phyloP scores from a whole-genome alignment of 2,329 filamentous ascomycete species.

The Lecanoromycetidae sp. region DNA sequence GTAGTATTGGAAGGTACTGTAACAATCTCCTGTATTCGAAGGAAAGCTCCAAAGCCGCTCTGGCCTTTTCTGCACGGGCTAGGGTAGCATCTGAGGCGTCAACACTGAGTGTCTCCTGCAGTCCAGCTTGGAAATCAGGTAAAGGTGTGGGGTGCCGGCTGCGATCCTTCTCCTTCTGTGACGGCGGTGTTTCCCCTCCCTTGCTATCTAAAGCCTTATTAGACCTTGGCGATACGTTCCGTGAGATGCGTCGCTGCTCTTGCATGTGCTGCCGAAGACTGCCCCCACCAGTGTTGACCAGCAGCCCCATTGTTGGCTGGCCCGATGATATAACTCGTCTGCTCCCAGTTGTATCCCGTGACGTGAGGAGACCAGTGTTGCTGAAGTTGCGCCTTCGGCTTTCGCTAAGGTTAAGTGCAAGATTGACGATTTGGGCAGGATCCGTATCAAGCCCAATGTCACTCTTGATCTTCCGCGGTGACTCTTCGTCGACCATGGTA shows the following conservation, averaged over 20 bases:
- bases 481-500: slow-evolving; percentile 6
- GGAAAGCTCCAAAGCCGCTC: slow-evolving; percentile 72
- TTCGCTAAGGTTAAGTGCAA: slow-evolving; percentile 81
- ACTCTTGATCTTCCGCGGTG: neutral
- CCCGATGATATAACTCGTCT: slow-evolving; percentile 34
- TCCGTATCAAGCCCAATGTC: slow-evolving; percentile 51
- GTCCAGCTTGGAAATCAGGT: neutral
- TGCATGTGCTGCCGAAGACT: slow-evolving; percentile 59
- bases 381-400: slow-evolving; percentile 53
- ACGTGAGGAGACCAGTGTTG: slow-evolving; percentile 40
- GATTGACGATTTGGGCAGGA: slow-evolving; percentile 79
- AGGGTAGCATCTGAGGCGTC: slow-evolving; percentile 67
- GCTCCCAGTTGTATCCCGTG: slow-evolving; percentile 39
- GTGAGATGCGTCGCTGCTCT: slow-evolving; percentile 53
- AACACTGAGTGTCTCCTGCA: slow-evolving; percentile 26
- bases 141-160: neutral
- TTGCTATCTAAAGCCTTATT: neutral
- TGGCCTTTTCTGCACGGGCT: slow-evolving; percentile 71
- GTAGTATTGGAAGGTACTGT: slow-evolving; percentile 62
- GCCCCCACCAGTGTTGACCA: slow-evolving; percentile 37
- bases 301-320: slow-evolving; percentile 20
- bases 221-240: slow-evolving; percentile 44
- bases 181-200: neutral
- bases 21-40: slow-evolving; percentile 72
- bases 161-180: neutral